Base-by-base conservation (phyloP, 2,329 filamentous ascomycete species). In the Apiospora rasikravindrae region DNA sequence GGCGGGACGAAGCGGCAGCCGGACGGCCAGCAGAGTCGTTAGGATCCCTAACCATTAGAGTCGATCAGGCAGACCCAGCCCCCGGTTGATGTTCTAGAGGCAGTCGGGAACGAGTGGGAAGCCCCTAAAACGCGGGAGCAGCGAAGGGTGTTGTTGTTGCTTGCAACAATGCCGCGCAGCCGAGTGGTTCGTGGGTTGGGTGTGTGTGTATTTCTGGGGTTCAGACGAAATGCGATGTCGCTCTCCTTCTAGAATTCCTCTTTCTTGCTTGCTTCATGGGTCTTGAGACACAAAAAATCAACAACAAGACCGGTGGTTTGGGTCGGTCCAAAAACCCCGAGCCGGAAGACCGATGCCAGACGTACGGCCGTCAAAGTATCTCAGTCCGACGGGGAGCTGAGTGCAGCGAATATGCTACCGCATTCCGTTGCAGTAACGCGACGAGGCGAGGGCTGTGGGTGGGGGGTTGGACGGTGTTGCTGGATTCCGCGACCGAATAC, bases 21-120 rank as follows among this genome's bases (percentile, higher is more conserved):
- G 88, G 87, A 86, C 86, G 85, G 84, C 88, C 88, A 87, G 87
- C 87, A 83, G 88, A 86, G 82, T 84, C 83, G 81, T 84, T 86
- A 82, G 87, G 84, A 82, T 89, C 86, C 81, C 84, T 85, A 82
- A 85, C 84, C 87, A 89, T 88, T 82, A 79, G 80, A 69, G 66
- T 73, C 72, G 70, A 61, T 69, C 71, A 67, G 71, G 67, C 67
- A 75, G 75, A 70, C 67, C 67, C 70, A 61, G 69, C 67, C 37
- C 57, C 33, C 57, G 57, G 33, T 64, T 64, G 19, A 40, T 64
- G 57, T 64, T 40, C 57, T 64, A 64, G 70, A 72, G 57, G 70
- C 74, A 73, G 24, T 45, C 47, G 70, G 67, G 69, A 57, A 73
- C 44, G 51, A 40, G 4, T 29, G 19, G 57, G 57, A 64, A 64